These are phyloP conservation scores for Geotrichum armillariae DNA, from an alignment of 1,139 yeast genomes.

Conservation along the genomic window DNA sequence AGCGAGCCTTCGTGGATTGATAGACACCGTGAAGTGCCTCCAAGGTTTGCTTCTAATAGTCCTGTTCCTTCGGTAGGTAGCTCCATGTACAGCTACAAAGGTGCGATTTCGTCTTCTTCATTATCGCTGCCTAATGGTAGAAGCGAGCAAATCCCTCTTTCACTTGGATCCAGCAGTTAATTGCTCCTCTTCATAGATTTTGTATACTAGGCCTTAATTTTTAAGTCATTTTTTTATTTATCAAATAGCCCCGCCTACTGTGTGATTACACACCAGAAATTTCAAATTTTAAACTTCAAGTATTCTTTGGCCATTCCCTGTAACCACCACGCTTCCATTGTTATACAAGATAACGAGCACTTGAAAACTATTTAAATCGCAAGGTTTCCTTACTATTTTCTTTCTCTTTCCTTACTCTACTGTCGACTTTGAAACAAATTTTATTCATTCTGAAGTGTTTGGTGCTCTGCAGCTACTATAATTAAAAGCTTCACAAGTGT, in stretches of 20 bases:
- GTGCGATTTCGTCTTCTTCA: neutral
- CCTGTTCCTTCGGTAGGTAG: slow-evolving; percentile 4
- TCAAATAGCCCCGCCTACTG: neutral
- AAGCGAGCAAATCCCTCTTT: slow-evolving; percentile 29
- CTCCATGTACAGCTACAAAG: slow-evolving; percentile 6
- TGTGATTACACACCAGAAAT: neutral
- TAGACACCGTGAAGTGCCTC: slow-evolving; percentile 18
- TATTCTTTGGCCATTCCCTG: neutral
- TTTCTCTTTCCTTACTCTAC: neutral
- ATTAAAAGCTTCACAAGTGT: neutral
- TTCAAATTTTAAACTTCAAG: too few species aligned
- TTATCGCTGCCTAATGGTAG: slow-evolving; percentile 27
- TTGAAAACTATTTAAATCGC: neutral
- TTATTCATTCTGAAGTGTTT: neutral
- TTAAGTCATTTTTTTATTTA: neutral
- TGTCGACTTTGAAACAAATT: neutral
- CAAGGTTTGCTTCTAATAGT: slow-evolving; percentile 1
- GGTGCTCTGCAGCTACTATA: neutral
- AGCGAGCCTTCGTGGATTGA: slow-evolving; percentile 36
- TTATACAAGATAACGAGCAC: too few species aligned
- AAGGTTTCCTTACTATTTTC: neutral
- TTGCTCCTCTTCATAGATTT: too few species aligned
- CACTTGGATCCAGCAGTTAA: slow-evolving; percentile 22
- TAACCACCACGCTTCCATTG: neutral
- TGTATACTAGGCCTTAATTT: too few species aligned